These are phyloP conservation scores for Chenopodium album DNA, from an alignment of 148 eudicot genomes.

Conservation along the genomic window DNA sequence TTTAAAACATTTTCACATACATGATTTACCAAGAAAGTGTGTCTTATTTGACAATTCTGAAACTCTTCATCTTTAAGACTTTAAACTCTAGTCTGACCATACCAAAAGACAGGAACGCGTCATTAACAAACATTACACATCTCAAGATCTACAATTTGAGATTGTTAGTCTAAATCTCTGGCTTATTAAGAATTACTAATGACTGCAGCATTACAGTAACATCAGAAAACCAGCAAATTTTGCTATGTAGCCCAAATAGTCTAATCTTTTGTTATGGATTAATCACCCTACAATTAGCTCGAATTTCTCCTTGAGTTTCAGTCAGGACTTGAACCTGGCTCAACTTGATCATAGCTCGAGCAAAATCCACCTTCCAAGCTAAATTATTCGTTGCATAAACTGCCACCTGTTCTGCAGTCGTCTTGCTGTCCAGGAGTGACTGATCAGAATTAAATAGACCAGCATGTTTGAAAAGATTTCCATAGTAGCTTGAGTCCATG, in stretches of 20 bases:
- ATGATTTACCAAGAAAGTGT: background rate
- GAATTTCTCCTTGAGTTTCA: conserved; percentile 21
- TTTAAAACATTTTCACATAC: too few relatives aligned
- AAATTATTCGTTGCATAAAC: conserved; percentile 17
- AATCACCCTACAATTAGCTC: conserved; percentile 21
- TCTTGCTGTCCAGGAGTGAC: conserved; percentile 18
- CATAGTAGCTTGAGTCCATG: conserved; percentile 23
- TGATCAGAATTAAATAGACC: conserved; percentile 33
- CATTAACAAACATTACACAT: background rate
- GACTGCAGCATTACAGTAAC: background rate
- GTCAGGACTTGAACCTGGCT: conserved; percentile 24
- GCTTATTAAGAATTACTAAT: background rate
- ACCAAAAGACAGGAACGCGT: background rate
- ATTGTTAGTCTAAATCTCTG: background rate
- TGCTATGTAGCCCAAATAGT: background rate
- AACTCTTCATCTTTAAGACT: too few relatives aligned
- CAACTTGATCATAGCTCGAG: conserved; percentile 15
- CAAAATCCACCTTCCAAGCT: conserved; percentile 25
- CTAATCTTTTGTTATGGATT: conserved; percentile 5
- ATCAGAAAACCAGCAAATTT: background rate
- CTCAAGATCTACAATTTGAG: background rate
- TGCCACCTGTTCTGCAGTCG: conserved; percentile 17
- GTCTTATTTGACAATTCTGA: background rate
- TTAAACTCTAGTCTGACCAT: background rate
- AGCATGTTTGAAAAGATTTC: conserved; percentile 13